These are phyloP conservation scores for Scheffersomyces lignicola DNA, from an alignment of 1,139 yeast genomes.

Conservation along the genomic window DNA sequence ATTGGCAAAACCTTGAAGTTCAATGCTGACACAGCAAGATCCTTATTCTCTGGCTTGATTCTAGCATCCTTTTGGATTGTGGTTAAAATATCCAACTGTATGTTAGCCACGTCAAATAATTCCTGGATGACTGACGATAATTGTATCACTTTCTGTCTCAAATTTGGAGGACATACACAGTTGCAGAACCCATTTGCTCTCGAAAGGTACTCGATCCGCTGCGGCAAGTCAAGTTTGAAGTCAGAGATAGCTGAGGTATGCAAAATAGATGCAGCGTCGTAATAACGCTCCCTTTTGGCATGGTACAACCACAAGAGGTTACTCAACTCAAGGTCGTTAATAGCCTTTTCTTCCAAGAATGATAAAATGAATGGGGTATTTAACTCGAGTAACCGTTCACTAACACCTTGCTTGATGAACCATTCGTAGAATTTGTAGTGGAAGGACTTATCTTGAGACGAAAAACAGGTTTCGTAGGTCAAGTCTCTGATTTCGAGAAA, in stretches of 20 bases:
- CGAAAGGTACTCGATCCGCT: constrained; percentile 84
- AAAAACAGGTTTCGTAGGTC: constrained; percentile 73
- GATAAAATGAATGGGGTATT: constrained; percentile 79
- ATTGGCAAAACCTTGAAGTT: constrained; percentile 67
- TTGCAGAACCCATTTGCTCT: constrained; percentile 93
- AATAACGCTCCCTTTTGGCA: constrained; percentile 77
- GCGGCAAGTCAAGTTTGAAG: constrained; percentile 64
- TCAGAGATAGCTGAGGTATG: constrained; percentile 73
- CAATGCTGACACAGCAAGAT: constrained; percentile 53
- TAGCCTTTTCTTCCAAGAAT: constrained; percentile 74
- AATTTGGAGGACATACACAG: constrained; percentile 75
- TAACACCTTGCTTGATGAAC: constrained; percentile 77
- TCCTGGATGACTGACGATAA: constrained; percentile 73
- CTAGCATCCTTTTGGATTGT: constrained; percentile 61
- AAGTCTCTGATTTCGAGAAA: constrained; percentile 64
- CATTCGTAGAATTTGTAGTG: constrained; percentile 93
- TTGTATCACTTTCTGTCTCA: constrained; percentile 74
- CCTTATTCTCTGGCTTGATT: constrained; percentile 46
- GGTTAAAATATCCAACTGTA: constrained; percentile 78
- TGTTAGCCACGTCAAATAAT: constrained; percentile 80
- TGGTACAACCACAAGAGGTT: constrained; percentile 87
- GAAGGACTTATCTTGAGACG: constrained; percentile 75
- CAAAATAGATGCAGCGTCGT: constrained; percentile 80
- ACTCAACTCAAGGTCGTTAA: constrained; percentile 68
- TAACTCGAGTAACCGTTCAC: constrained; percentile 74